Conservation (phyloP, 495 filamentous ascomycete genomes). For the Penicillium dipodomyicola region DNA sequence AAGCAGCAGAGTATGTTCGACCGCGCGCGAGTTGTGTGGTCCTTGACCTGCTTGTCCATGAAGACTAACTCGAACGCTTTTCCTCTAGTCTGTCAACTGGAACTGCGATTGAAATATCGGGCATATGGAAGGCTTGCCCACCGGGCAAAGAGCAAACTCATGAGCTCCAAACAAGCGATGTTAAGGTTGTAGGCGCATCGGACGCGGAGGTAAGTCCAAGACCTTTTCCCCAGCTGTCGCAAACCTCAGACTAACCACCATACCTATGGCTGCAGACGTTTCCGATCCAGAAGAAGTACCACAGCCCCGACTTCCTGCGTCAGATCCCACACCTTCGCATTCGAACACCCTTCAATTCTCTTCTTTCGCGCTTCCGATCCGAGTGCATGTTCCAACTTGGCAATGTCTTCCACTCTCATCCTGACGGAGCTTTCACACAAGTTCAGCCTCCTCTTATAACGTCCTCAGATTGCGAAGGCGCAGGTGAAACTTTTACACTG, state of each 20-base stretch:
- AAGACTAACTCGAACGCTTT: conserved; percentile 11
- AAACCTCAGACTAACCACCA: conserved; percentile 10
- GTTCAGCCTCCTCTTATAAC: conserved; percentile 92
- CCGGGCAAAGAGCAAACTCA: conserved; percentile 66
- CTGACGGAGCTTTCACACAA: conserved; percentile 68
- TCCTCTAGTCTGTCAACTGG: conserved; percentile 70
- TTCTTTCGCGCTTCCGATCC: conserved; percentile 81
- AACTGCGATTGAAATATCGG: conserved; percentile 73
- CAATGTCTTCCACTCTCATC: conserved; percentile 61
- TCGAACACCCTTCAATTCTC: conserved; percentile 76
- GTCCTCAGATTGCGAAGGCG: conserved; percentile 96
- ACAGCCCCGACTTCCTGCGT: conserved; percentile 83
- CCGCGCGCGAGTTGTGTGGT: neutral
- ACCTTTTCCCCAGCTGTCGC: neutral
- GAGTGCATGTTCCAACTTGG: conserved; percentile 75
- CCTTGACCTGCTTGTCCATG: neutral
- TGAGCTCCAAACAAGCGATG: conserved; percentile 70
- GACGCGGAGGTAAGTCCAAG: conserved; percentile 69
- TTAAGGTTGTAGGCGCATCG: conserved; percentile 70
- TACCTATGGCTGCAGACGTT: conserved; percentile 57
- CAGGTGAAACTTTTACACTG: conserved; percentile 90
- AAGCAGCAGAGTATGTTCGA: conserved; percentile 70
- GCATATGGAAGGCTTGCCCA: conserved; percentile 73
- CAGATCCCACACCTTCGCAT: conserved; percentile 85
- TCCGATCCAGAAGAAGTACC: conserved; percentile 92